phyloP scores from a whole-genome alignment of 2,329 filamentous ascomycete species.

The Penicillium freii region DNA sequence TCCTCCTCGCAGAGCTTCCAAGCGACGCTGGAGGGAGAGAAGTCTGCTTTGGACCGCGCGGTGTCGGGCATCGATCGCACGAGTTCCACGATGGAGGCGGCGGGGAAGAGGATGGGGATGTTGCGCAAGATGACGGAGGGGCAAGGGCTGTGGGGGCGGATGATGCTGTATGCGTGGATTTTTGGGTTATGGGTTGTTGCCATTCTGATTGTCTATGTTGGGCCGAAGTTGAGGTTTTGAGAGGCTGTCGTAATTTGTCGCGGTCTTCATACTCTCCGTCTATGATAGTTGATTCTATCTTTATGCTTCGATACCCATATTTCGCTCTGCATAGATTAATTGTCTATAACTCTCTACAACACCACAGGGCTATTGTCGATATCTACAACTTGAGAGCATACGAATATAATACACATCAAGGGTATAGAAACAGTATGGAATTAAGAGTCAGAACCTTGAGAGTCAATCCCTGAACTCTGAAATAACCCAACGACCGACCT shows the following conservation, averaged over 20 bases:
- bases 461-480: slow-evolving; percentile 29
- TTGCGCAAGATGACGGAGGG: slow-evolving; percentile 81
- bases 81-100: slow-evolving; percentile 70
- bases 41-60: slow-evolving; percentile 69
- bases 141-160: slow-evolving; percentile 78
- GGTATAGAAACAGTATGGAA: neutral
- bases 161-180: slow-evolving; percentile 82
- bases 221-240: slow-evolving; percentile 84
- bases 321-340: neutral
- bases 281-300: neutral
- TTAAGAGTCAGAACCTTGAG: slow-evolving; percentile 25
- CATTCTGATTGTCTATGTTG: slow-evolving; percentile 75
- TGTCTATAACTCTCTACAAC: neutral
- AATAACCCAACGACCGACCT: slow-evolving; percentile 36
- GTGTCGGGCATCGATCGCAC: slow-evolving; percentile 75
- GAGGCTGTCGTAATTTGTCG: neutral
- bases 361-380: neutral
- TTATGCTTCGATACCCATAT: slow-evolving; percentile 4
- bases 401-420: neutral
- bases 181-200: slow-evolving; percentile 76
- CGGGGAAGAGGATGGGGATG: slow-evolving; percentile 72
- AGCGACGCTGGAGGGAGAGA: slow-evolving; percentile 68
- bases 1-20: slow-evolving; percentile 70
- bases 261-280: neutral
- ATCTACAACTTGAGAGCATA: neutral